phyloP scores from a whole-genome alignment of 2,329 filamentous ascomycete genomes.

The Cryphonectria carpinicola region DNA sequence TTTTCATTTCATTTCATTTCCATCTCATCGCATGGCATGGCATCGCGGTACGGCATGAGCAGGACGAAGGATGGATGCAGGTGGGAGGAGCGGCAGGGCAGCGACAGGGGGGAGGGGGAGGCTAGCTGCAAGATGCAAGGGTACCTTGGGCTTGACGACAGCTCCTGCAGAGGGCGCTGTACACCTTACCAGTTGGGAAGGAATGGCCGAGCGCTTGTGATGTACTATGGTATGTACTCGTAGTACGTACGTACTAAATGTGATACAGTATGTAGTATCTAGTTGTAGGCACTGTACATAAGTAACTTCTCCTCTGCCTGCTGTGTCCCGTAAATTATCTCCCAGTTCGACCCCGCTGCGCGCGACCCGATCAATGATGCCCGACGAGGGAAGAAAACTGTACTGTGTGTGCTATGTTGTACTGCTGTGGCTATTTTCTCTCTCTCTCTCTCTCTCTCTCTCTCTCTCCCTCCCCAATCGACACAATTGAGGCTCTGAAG shows the following conservation, averaged over 20 bases:
- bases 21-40: not conserved
- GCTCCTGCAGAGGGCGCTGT: constrained; percentile 2
- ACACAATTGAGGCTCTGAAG: too few species aligned
- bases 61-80: constrained; percentile 7
- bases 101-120: not conserved
- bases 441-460: too few species aligned
- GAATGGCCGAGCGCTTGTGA: constrained; percentile 1
- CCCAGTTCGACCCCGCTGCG: not conserved
- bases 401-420: not conserved
- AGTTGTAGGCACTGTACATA: not conserved
- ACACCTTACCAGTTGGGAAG: constrained; percentile 13
- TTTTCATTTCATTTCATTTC: constrained; percentile 8
- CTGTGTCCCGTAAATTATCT: not conserved
- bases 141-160: constrained; percentile 1
- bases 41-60: not conserved
- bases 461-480: too few species aligned
- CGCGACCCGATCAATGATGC: constrained; percentile 1
- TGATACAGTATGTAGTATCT: not conserved
- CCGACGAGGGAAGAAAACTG: not conserved
- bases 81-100: constrained; percentile 4
- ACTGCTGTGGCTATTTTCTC: not conserved
- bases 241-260: not conserved
- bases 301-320: not conserved
- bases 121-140: not conserved
- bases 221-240: not conserved